Base-by-base conservation (phyloP, 805 yeast genomes). In the Ogataea trehalophila region DNA sequence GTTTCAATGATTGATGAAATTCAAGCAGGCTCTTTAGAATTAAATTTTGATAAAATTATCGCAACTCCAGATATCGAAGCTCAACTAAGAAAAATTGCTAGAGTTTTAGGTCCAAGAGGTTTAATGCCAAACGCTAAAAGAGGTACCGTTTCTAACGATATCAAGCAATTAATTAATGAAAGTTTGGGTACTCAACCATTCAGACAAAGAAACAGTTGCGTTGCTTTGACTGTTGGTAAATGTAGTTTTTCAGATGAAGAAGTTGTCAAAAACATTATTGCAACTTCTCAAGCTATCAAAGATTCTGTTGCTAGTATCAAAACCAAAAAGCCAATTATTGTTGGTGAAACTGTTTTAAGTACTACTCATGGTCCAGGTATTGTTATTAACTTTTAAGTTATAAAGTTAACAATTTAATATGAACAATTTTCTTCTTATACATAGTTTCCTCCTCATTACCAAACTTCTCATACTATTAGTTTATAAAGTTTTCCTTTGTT, bases 121-220 rank as follows among this genome's bases (percentile, higher is more conserved):
- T 74, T 94, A 56, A 84, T 91, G 87, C 98, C 99, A 41, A 76
- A 78, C 39, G 82, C 78, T 14, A 90, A 89, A 70, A 85, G 82
- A 61, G 96, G 96, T 16, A 90, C 97, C 1, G 94, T 92, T 8
- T 71, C 85, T 1, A 77, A 79, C n/a, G 80, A 89, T 57, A 69
- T 89, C 31, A 70, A 69, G 18, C 64, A 65, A 7, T 68, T 84
- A 48, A 74, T 91, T 49, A 60, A 66, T 35, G 68, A 72, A 8
- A 79, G 81, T 43, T 68, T 80, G 39, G 94, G 94, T 31, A 77
- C 87, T 37, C 73, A 81, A 58, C 83, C 88, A 16, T 89, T 87
- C 74, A 87, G 87, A 72, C 95, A 90, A 68, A 77, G 75, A 57
- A 79, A 76, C 39, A 72, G 75, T 40, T 72, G 73, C 51, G 71